Conservation (phyloP, 176 grass and related monocot species). For the Oryza coarctata region DNA sequence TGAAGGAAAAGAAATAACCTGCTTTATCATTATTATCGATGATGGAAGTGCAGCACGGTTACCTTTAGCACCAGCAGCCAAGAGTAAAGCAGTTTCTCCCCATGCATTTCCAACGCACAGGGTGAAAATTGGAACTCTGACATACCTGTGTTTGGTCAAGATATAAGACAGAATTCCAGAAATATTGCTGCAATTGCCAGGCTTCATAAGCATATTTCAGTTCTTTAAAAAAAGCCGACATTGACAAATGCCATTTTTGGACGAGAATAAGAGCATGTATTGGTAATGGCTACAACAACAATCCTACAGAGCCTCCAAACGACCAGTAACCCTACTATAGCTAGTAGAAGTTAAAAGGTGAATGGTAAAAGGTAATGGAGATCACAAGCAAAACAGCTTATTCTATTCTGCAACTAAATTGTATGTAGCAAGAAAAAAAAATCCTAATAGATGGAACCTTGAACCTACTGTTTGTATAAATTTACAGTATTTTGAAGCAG, state of each 20-base stretch:
- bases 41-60: constrained; percentile 95
- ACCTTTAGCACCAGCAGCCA: constrained; percentile 86
- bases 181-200: background rate
- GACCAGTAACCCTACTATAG: background rate
- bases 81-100: constrained; percentile 89
- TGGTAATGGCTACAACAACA: background rate
- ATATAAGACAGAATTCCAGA: constrained; percentile 20
- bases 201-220: background rate
- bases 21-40: constrained; percentile 92
- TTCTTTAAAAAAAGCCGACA: background rate
- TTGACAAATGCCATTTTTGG: background rate
- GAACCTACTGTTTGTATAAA: no score
- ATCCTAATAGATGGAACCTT: no score
- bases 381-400: no score
- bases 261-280: background rate
- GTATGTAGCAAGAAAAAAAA: no score
- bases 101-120: constrained; percentile 95
- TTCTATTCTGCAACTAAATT: no score
- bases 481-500: background rate
- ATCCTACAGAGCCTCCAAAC: background rate
- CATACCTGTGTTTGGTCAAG: constrained; percentile 48
- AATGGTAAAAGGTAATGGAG: no score
- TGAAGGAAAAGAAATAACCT: constrained; percentile 58
- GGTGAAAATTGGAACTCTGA: constrained; percentile 88
- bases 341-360: constrained; percentile 8